Evolutionary conservation across 345 rosid species (phyloP), one percentile per base, ranked within the genome.

Genomic region (Kernera saxatilis): DNA sequence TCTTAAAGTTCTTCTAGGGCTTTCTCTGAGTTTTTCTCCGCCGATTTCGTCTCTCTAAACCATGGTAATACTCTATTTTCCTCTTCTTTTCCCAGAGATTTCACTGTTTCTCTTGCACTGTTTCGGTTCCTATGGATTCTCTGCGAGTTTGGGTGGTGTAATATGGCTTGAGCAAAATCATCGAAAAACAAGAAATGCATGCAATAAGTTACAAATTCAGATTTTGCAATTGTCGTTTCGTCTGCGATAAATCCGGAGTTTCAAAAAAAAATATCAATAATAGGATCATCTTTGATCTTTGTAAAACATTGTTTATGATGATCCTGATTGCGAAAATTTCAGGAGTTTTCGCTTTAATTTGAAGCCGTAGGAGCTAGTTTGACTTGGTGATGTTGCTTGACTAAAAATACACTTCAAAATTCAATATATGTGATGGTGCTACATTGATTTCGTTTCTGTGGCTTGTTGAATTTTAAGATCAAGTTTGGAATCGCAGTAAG

Each of bases 1-100:
- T 40, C 25, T 40, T 56, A 3, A 58, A 58, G 46, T 5, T 18
- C 1, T 4, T 26, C 8, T 32, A 25, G 18, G 6, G 39, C 21
- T 48, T 12, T 30, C 46, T 39, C 59, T 37, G 40, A 13, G 6
- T 29, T 15, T 48, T 12, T 30, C 46, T 39, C 59, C 49, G 40
- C 30, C 58, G 58, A 59, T 36, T 18, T 27, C 59, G 12, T 70
- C 67, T 27, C 59, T 50, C 37, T 49, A 36, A 48, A 51, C 74
- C 8, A 70, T 70, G 74, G 74, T 70, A 57, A 53, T 3, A 53
- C 1, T 5, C 58, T 70, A 6, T 18, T 6, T 69, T 12, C 1
- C 0, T 27, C 5, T 26, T 7, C 33, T 57, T 30, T 62, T 19
- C 26, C 19, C 22, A 2, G 2, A 35, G 15, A 23, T 35, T 35